Conservation (phyloP, 352 stramenopile species). For the Blastocystis sp. region DNA sequence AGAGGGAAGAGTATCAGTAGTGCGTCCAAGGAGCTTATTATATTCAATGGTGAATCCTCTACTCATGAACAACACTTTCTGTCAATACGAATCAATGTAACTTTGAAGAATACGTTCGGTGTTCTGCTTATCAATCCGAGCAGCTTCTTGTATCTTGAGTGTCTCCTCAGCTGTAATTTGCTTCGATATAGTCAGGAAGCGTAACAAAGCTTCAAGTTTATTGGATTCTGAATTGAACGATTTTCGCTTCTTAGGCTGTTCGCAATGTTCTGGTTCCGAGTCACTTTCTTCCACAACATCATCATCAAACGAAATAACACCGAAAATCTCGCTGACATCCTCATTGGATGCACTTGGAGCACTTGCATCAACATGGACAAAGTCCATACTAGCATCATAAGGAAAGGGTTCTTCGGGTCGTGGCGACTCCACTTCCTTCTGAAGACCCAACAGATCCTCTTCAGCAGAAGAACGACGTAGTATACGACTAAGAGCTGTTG, state of each 20-base stretch:
- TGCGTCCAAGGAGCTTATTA: background rate
- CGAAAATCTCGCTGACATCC: conserved; percentile 18
- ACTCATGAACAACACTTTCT: background rate
- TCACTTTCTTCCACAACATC: background rate
- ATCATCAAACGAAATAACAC: background rate
- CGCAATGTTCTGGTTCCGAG: background rate
- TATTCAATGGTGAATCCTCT: conserved; percentile 7
- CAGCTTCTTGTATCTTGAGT: background rate
- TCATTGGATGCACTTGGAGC: conserved; percentile 5
- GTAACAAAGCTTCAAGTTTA: background rate
- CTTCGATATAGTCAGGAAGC: conserved; percentile 1
- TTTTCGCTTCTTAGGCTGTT: background rate
- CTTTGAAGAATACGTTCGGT: background rate
- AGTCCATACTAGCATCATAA: background rate
- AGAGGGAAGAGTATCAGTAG: background rate
- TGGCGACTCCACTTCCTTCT: background rate
- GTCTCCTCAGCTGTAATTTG: background rate
- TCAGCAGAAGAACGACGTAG: background rate
- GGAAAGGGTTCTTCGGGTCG: background rate
- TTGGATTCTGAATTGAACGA: background rate
- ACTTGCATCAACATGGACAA: background rate
- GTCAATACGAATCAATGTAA: background rate
- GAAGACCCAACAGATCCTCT: conserved; percentile 6
- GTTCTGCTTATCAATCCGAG: background rate
- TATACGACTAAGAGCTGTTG: background rate